Evolutionary conservation across 73 alveolate genomes (phyloP).

Genomic region (Durusdinium trenchii): DNA sequence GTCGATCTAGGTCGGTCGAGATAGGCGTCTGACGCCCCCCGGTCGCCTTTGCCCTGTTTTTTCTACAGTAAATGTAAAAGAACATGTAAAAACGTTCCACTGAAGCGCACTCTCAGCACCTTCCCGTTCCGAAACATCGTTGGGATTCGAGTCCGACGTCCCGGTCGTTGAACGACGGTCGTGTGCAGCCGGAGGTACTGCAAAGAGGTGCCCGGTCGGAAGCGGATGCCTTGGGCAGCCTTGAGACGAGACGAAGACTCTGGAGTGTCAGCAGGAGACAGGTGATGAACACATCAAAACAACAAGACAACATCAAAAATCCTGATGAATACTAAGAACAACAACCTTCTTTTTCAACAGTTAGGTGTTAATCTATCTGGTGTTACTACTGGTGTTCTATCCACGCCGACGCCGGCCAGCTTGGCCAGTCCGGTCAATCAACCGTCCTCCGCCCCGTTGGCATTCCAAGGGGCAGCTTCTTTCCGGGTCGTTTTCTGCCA

Average conservation of each 20-base stretch:
- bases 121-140: too few relatives aligned
- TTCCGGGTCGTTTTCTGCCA: conserved; percentile 47
- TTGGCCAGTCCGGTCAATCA: not conserved
- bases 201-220: conserved; percentile 71
- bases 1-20: too few relatives aligned
- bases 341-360: not conserved
- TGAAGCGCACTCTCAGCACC: too few relatives aligned
- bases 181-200: conserved; percentile 32
- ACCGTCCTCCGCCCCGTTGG: not conserved
- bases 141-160: not conserved
- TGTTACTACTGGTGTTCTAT: too few relatives aligned
- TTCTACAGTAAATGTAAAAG: too few relatives aligned
- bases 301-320: not conserved
- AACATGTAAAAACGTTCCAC: too few relatives aligned
- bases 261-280: not conserved
- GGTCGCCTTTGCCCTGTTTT: too few relatives aligned
- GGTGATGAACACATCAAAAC: not conserved
- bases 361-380: too few relatives aligned
- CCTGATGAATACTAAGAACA: not conserved
- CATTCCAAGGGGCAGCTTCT: conserved; percentile 49
- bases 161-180: not conserved
- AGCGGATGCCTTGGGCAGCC: conserved; percentile 81
- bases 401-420: too few relatives aligned
- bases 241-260: not conserved
- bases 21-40: too few relatives aligned